Evolutionary conservation across 2,329 filamentous ascomycete genomes (phyloP).

Genomic region (Diaporthe sp.): DNA sequence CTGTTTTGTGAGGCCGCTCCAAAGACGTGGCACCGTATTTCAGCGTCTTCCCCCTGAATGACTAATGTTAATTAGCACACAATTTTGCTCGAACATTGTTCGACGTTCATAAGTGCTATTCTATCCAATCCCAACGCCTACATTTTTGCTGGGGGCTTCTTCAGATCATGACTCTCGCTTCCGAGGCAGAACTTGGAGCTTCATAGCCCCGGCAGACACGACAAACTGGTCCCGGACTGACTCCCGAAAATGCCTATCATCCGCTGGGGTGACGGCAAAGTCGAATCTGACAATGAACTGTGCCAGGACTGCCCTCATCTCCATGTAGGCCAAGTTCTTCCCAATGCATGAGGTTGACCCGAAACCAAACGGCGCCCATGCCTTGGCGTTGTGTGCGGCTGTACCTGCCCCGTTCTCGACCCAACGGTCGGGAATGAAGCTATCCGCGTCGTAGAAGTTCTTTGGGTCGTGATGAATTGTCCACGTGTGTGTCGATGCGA

Average conservation of each 20-base stretch:
- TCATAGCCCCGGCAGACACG: not conserved
- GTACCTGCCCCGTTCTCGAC: not conserved
- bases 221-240: conserved; percentile 12
- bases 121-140: not conserved
- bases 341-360: conserved; percentile 24
- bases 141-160: not conserved
- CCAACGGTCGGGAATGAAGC: conserved; percentile 31
- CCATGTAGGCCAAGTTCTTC: conserved; percentile 17
- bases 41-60: not conserved
- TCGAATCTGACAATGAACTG: conserved; percentile 19
- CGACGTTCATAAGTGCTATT: not conserved
- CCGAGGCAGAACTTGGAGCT: not conserved
- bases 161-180: not conserved
- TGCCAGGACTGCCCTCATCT: conserved; percentile 30
- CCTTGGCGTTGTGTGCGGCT: not conserved
- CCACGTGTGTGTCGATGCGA: conserved; percentile 23
- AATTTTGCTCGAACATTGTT: not conserved
- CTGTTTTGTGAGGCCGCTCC: not conserved
- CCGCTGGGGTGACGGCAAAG: not conserved
- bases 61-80: not conserved
- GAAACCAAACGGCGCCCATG: conserved; percentile 26
- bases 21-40: not conserved
- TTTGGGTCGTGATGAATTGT: not conserved
- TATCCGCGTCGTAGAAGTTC: conserved; percentile 26
- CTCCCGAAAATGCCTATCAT: not conserved